Base-by-base conservation (phyloP, 495 filamentous ascomycete species). In the Talaromyces wortmannii region DNA sequence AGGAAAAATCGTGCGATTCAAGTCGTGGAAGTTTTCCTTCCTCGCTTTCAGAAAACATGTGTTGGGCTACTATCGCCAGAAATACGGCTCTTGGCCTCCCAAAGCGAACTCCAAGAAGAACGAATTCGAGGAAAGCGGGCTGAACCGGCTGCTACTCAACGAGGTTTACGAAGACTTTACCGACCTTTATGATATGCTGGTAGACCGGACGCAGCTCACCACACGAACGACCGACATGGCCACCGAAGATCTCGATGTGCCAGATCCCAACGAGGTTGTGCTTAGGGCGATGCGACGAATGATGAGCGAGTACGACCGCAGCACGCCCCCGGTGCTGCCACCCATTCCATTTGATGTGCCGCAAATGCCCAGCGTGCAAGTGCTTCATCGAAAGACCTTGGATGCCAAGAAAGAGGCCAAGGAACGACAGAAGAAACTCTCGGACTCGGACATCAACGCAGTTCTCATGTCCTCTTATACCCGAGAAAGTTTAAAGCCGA, bases 21-120 rank as follows among this genome's bases (percentile, higher is more conserved):
- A 90, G 58, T 77, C 77, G 43, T 97, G 95, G 94, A 88, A 81
- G 63, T 68, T 71, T 1, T 75, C 83, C 1, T 97, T 92, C 65
- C 69, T 78, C 46, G 78, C 83, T 29, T 88, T 91, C 77, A 81
- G 90, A 36, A 86, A 83, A 53, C 87, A 88, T 57, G 78, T 88
- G 13, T 74, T 96, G 49, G 73, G 76, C 49, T 88, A 90, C 70
- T 95, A 94, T 68, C 91, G 91, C 62, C 70, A 83, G 48, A 80
- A 83, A 50, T 95, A 95, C 64, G 95, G 95, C 42, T 85, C 86
- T 50, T 98, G 94, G 94, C 92, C 95, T 16, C 94, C 95, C 36
- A 94, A 92, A 66, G 91, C 90, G 0, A 82, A 77, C 50, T 91
- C 84, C 42, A 97, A 96, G 76, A 96, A 96, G 77, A 96, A 96